These are phyloP conservation scores for Knoxia roxburghii DNA, from an alignment of 257 asterid genomes.

Conservation along the genomic window DNA sequence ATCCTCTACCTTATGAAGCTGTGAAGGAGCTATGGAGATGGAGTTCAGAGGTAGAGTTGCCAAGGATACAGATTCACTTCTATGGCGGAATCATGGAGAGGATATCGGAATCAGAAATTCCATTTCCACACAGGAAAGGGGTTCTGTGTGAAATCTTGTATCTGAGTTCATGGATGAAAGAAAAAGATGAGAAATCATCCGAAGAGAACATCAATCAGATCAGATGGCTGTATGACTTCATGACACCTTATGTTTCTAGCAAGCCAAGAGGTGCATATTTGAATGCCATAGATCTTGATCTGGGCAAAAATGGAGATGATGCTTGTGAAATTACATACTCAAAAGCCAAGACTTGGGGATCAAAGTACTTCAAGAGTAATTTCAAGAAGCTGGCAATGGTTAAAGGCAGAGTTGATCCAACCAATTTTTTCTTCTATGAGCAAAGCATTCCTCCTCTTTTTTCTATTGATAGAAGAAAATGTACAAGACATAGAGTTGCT, in stretches of 20 bases:
- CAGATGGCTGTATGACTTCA: conserved; percentile 34
- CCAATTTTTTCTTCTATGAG: too few relatives aligned
- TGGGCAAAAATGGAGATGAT: too few relatives aligned
- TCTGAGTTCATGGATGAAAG: conserved; percentile 33
- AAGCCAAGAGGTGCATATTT: conserved; percentile 36
- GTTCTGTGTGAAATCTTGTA: conserved; percentile 49
- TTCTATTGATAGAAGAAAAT: too few relatives aligned
- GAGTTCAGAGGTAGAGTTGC: conserved; percentile 27
- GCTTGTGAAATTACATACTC: too few relatives aligned
- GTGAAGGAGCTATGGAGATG: conserved; percentile 25
- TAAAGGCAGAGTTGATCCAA: too few relatives aligned
- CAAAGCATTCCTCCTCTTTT: too few relatives aligned
- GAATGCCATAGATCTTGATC: too few relatives aligned
- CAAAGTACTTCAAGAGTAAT: too few relatives aligned
- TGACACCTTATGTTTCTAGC: conserved; percentile 51
- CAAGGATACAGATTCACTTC: conserved; percentile 37
- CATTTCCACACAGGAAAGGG: conserved; percentile 64
- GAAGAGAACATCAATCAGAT: conserved; percentile 27
- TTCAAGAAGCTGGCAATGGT: too few relatives aligned
- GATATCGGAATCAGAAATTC: conserved; percentile 37
- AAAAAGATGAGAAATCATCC: conserved; percentile 32
- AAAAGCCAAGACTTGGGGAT: too few relatives aligned
- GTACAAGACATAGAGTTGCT: too few relatives aligned
- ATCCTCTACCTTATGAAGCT: conserved; percentile 31
- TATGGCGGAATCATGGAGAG: conserved; percentile 55